Percentiles rank a stretch among this genome's conserved stretches.
Conservation (phyloP, 2,329 filamentous ascomycete genomes). For the Tolypocladium endophyticum region DNA sequence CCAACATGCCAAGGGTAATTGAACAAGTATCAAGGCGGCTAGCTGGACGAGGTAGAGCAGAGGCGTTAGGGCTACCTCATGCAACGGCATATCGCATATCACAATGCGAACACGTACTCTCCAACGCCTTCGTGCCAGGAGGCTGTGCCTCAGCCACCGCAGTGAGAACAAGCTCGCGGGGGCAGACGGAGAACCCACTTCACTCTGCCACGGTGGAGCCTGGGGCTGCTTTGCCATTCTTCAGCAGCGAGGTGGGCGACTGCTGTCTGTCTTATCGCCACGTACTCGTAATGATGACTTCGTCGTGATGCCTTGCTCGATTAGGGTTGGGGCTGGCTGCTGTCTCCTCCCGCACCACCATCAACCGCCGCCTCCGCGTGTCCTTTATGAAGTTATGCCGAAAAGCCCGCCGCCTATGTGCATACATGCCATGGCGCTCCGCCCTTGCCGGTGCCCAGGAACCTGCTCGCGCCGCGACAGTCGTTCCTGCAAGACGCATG, state of each 20-base stretch:
- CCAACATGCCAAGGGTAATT: not conserved
- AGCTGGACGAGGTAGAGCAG: not conserved
- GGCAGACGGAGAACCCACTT: not conserved
- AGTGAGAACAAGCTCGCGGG: not conserved
- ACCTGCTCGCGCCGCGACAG: not conserved
- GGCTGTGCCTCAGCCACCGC: not conserved
- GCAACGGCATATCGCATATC: not conserved
- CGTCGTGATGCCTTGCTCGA: not conserved
- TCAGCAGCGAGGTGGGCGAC: not conserved
- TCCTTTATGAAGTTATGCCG: not conserved
- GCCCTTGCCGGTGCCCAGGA: not conserved
- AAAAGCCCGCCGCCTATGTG: not conserved
- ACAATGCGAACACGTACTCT: not conserved
- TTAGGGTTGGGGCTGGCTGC: not conserved
- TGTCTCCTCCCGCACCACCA: conserved; percentile 1
- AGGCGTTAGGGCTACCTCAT: not conserved
- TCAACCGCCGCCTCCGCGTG: not conserved
- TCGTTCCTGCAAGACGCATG: not conserved
- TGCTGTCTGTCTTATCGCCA: not conserved
- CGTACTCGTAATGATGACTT: not conserved
- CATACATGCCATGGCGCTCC: not conserved
- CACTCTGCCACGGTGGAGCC: not conserved
- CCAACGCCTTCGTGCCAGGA: too few relatives aligned
- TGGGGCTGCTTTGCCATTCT: not conserved
- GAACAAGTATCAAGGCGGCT: too few relatives aligned